These are phyloP conservation scores for Chrysanthemum lavandulifolium DNA, from an alignment of 129 eudicot genomes.

Conservation along the genomic window DNA sequence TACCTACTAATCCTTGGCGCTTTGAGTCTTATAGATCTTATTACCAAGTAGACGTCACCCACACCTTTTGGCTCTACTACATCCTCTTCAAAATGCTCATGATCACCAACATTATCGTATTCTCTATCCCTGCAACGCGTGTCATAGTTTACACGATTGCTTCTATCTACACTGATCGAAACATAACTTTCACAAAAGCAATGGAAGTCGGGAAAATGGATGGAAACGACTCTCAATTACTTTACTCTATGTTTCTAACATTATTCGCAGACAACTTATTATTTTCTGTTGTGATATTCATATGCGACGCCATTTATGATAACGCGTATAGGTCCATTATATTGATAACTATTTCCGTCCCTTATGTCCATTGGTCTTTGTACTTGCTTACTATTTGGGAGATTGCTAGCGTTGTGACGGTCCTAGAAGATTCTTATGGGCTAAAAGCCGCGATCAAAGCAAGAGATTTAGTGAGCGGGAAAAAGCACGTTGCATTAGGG, in stretches of 20 bases:
- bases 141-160: conserved; percentile 35
- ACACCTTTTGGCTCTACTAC: conserved; percentile 11
- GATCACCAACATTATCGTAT: conserved; percentile 3
- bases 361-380: conserved; percentile 4
- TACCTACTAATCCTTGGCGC: conserved; percentile 6
- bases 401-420: conserved; percentile 37
- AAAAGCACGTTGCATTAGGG: conserved; percentile 16
- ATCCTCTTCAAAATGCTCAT: conserved; percentile 22
- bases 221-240: conserved; percentile 43
- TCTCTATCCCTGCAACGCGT: conserved; percentile 27
- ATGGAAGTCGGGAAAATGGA: conserved; percentile 30
- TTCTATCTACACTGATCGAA: conserved; percentile 22
- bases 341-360: not conserved
- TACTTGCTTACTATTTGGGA: conserved; percentile 34
- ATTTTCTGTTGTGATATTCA: not conserved
- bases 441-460: conserved; percentile 33
- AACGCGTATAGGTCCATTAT: not conserved
- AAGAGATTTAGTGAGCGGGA: conserved; percentile 30
- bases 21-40: conserved; percentile 1
- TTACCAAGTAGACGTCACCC: not conserved
- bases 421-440: conserved; percentile 37
- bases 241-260: conserved; percentile 2
- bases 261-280: conserved; percentile 23
- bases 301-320: not conserved
- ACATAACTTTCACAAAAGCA: conserved; percentile 21